Conservation (phyloP, 768 basidiomycete species). For the Amanita fuliginea region DNA sequence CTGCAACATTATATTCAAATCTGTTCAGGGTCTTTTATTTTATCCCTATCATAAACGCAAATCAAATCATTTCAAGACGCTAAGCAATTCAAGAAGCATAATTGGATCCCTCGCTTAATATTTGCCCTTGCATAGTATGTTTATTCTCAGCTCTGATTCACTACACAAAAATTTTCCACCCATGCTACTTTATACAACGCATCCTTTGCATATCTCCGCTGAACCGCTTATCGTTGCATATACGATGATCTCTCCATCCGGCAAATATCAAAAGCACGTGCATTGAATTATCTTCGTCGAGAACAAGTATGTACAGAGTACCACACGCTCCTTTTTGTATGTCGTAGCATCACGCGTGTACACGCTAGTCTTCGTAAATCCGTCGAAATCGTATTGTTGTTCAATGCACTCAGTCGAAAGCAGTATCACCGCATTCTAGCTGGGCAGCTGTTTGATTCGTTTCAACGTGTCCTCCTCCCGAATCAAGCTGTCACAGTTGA, state of each 20-base stretch:
- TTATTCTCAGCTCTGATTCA: background rate
- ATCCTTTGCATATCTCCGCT: constrained; percentile 6
- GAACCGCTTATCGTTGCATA: constrained; percentile 2
- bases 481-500: constrained; percentile 39
- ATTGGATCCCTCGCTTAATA: background rate
- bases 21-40: constrained; percentile 1
- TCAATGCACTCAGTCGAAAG: background rate
- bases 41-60: constrained; percentile 2
- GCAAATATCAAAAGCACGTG: background rate
- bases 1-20: constrained; percentile 5
- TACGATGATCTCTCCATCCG: constrained; percentile 4
- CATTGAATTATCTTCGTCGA: background rate
- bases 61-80: background rate
- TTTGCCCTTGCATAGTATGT: constrained; percentile 6
- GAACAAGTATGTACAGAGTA: background rate
- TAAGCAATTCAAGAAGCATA: background rate
- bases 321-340: background rate
- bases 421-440: constrained; percentile 22
- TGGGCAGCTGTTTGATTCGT: constrained; percentile 41
- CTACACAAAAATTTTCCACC: background rate
- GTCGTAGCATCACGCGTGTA: background rate
- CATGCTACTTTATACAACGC: constrained; percentile 6
- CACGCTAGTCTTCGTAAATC: background rate
- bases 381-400: background rate
- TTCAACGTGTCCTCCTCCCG: constrained; percentile 26